These are phyloP conservation scores for Paracoccidioides lutzii DNA, from an alignment of 2,329 filamentous ascomycete species.

Conservation along the genomic window DNA sequence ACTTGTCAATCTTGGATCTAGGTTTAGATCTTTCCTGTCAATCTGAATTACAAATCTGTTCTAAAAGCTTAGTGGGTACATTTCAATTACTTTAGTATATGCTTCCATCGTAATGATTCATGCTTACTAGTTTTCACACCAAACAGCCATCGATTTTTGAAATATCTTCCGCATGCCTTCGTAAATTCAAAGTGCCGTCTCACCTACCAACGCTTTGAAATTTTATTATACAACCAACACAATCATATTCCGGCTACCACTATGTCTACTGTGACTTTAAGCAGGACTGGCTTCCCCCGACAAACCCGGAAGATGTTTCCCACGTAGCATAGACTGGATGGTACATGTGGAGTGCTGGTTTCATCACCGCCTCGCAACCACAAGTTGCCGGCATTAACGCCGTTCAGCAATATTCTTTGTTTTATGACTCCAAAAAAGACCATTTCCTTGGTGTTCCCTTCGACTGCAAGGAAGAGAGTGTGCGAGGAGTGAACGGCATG, in stretches of 20 bases:
- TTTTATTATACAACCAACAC: constrained; percentile 7
- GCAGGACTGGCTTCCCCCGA: constrained; percentile 7
- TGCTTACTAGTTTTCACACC: background rate
- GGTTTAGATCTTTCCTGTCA: background rate
- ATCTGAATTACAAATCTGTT: background rate
- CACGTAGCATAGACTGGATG: constrained; percentile 6
- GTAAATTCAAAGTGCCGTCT: background rate
- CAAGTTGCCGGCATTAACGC: background rate
- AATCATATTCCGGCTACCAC: background rate
- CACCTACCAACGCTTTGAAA: constrained; percentile 1
- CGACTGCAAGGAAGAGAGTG: constrained; percentile 8
- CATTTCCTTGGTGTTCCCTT: constrained; percentile 9
- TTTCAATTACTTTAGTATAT: too few relatives aligned
- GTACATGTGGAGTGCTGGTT: constrained; percentile 4
- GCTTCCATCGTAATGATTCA: background rate
- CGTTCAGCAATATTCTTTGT: constrained; percentile 9
- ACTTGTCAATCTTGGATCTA: background rate
- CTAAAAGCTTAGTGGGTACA: background rate
- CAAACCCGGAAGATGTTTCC: constrained; percentile 1
- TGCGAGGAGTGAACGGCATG: constrained; percentile 1
- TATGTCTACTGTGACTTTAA: background rate
- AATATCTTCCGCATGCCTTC: background rate
- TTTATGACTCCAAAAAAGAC: constrained; percentile 9
- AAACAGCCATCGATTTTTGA: background rate
- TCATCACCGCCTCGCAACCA: background rate